Base-by-base conservation (phyloP, 164 flowering plant species). In the Buxus sempervirens region DNA sequence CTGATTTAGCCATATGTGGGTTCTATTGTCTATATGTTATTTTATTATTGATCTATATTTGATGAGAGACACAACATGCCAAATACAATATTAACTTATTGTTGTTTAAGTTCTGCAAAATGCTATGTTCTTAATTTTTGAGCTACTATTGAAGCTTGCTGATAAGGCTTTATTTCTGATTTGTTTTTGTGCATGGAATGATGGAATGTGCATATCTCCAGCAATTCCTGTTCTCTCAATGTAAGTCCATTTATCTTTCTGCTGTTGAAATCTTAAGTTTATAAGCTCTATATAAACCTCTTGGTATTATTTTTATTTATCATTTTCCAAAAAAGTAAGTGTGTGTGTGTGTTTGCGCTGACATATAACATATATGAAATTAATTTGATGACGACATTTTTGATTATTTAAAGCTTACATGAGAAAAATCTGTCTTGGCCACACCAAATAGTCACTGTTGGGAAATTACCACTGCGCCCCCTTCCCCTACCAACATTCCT, bases 171-270 rank as follows among this genome's bases (percentile, higher is more conserved):
- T 54, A 26, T 77, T 65, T 58, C 18, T 72, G 53, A 73, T 38
- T 42, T 71, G 66, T 55, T 70, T 55, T 23, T 78, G 15, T 82
- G 82, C 77, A 72, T 79, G 85, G 70, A 57, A 77, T 55, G 81
- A 72, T 79, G 85, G 70, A 57, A 77, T 55, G 81, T 82, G 66
- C 62, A 57, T 72, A 49, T 20, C 64, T 64, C 63, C 91, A 94
- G 98, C 97, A 53, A 94, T 94, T 80, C 98, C 98, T 71, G 93
- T 94, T 70, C 96, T 94, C 65, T 94, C 98, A 63, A 90, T 83
- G 98, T 94, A 89, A 94, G 96, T 91, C 25, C 18, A 64, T 20
- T 42, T 25, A 3, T 67, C 24, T 27, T 63, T 63, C 25, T 57
- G 38, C n/a, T 54, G 23, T 45, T 68, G 5, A 21, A 56, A n/a